Base-by-base conservation (phyloP, 2,329 filamentous ascomycete genomes). In the Pseudogymnoascus sp. region DNA sequence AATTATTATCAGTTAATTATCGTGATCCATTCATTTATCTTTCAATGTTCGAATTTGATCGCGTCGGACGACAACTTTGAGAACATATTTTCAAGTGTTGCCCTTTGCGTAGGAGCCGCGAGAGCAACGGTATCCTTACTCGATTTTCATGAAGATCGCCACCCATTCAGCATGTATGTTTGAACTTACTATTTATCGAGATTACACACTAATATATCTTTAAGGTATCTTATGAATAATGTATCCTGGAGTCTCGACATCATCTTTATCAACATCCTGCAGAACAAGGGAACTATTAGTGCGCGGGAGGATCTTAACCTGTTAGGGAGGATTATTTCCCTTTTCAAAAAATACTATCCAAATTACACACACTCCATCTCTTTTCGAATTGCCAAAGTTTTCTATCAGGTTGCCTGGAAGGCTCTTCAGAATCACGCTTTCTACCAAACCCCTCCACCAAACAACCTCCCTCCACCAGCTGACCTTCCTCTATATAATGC, bases 221-320 rank as follows among this genome's bases (percentile, higher is more conserved):
- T 10, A 14, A 66, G 65, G 2, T 62, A 38, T 25, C 60, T 66
- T 21, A 44, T 65, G 10, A 65, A 65, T n/a, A 64, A 65, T 40
- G 56, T 66, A 14, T 62, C 64, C 6, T 66, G 65, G 65, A 65
- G 64, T 47, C 62, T 66, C 11, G 65, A 66, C 62, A 65, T 66
- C 31, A 59, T 66, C 5, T 66, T 66, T 28, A 64, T 66, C 56
- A 65, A 65, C 40, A 66, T 66, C 21, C 44, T 66, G 5, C 65
- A 66, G 18, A 66, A 66, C 31, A 66, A 66, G 53, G 23, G 53
- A 5, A 65, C 61, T 44, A 31, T 63, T 14, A 59, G 61, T 33
- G 60, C 63, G n/a, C 21, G 62, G 5, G 60, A 64, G 25, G 65
- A 65, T 53, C 62, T 66, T 16, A 60, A 47, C 11, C 11, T 66